phyloP scores from a whole-genome alignment of 495 filamentous ascomycete species.

The Neurospora sp. region DNA sequence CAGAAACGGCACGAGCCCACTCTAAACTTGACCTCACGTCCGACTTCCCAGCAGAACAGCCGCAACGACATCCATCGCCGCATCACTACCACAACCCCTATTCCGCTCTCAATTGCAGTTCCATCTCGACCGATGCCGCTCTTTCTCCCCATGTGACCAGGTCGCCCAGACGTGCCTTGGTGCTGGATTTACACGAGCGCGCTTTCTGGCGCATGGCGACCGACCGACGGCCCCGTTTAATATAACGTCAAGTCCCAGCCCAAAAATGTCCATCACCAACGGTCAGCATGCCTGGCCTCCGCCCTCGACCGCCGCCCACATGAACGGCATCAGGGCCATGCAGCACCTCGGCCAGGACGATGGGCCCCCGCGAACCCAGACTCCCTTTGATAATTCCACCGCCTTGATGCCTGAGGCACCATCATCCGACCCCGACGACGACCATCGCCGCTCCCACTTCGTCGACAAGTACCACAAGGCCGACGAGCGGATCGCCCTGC shows the following conservation, averaged over 20 bases:
- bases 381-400: constrained; percentile 28
- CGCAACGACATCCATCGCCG: constrained; percentile 30
- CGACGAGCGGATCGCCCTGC: constrained; percentile 42
- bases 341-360: constrained; percentile 24
- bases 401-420: constrained; percentile 41
- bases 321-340: constrained; percentile 21
- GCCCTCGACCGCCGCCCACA: constrained; percentile 18
- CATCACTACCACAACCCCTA: constrained; percentile 27
- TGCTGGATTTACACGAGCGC: constrained; percentile 35
- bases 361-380: constrained; percentile 24
- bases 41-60: constrained; percentile 29
- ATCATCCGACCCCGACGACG: constrained; percentile 34
- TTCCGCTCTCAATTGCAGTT: constrained; percentile 14
- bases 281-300: constrained; percentile 39
- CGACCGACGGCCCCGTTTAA: constrained; percentile 17
- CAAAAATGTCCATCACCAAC: constrained; percentile 42
- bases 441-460: constrained; percentile 34
- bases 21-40: constrained; percentile 38
- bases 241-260: constrained; percentile 4
- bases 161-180: constrained; percentile 24
- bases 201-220: constrained; percentile 39
- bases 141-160: constrained; percentile 30
- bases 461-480: constrained; percentile 30
- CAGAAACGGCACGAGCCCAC: constrained; percentile 25
- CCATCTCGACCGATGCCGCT: constrained; percentile 34